These are phyloP conservation scores for Trametopsis cervina DNA, from an alignment of 768 basidiomycete species.

Conservation along the genomic window DNA sequence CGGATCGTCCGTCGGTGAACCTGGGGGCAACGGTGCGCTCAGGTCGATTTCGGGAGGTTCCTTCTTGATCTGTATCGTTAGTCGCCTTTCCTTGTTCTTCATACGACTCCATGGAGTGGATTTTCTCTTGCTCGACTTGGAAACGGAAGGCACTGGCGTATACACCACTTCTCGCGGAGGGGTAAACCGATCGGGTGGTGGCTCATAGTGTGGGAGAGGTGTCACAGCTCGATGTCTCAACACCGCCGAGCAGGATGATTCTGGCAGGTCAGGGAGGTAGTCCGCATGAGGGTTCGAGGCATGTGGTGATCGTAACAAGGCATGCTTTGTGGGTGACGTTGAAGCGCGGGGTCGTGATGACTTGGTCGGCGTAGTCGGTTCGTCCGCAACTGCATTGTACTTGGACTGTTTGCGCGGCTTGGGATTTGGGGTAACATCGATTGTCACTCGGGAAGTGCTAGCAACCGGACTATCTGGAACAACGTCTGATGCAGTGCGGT, in stretches of 20 bases:
- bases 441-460: slow-evolving; percentile 20
- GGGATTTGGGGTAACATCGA: slow-evolving; percentile 50
- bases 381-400: slow-evolving; percentile 14
- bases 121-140: slow-evolving; percentile 35
- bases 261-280: slow-evolving; percentile 33
- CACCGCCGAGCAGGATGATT: slow-evolving; percentile 17
- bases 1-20: slow-evolving; percentile 74
- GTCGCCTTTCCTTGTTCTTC: slow-evolving; percentile 17
- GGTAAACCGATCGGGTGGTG: slow-evolving; percentile 60
- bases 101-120: slow-evolving; percentile 2
- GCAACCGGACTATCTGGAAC: slow-evolving; percentile 8
- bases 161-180: slow-evolving; percentile 59
- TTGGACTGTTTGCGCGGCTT: slow-evolving; percentile 48
- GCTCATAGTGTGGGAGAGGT: slow-evolving; percentile 54
- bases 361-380: slow-evolving; percentile 20
- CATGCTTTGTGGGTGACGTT: slow-evolving; percentile 22
- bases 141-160: slow-evolving; percentile 29
- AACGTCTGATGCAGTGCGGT: slow-evolving; percentile 1
- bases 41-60: slow-evolving; percentile 63
- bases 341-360: slow-evolving; percentile 15
- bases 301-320: slow-evolving; percentile 34
- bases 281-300: slow-evolving; percentile 43
- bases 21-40: slow-evolving; percentile 51
- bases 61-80: slow-evolving; percentile 39
- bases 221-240: slow-evolving; percentile 39